Base-by-base conservation (phyloP, 139 green algal genomes). In the Coelastrella sp. region DNA sequence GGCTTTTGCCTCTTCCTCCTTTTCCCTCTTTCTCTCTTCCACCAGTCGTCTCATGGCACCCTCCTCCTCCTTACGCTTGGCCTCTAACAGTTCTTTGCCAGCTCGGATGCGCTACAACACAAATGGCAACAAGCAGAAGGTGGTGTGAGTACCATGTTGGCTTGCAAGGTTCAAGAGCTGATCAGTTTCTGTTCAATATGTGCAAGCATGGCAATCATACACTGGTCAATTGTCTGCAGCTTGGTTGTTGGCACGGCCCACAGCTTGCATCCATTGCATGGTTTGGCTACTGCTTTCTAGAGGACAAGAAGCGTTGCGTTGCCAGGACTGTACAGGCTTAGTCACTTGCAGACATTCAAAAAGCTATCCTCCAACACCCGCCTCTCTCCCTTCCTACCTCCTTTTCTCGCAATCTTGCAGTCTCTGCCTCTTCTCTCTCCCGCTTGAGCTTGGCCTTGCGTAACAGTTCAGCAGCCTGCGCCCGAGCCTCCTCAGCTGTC, bases 21-120 rank as follows among this genome's bases (percentile, higher is more conserved):
- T 91, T 74, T 93, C 90, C 9, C 86, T 76, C 66, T 80, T 71
- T 23, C 89, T 85, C 76, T 90, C 90, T 89, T 98, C 96, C 8
- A 92, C 79, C 5, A 91, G 89, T 30, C 94, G 88, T 87, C 94
- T 95, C 67, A 97, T 88, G 30, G 88, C 81, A 34, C 87, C 63
- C 41, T 96, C 93, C 40, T 98, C 94, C 80, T 98, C 96, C 76
- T 92, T 90, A 3, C 92, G 86, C 68, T 94, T 88, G 30, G 91
- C 68, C 50, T 85, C 68, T n/a, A 79, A 77, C 67, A 92, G 64
- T 84, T 93, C 89, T 83, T 93, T 92, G 60, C 92, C 92, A 21
- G 82, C 72, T 3, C 88, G 69, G 51, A 95, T 92, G 64, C 92
- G 87, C 73, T 93, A 88, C 35, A 87, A 32, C 67, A 87, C 30